Evolutionary conservation across 768 basidiomycete genomes (phyloP), one percentile per base, ranked within the genome.

Genomic region (Boletus insuetus): DNA sequence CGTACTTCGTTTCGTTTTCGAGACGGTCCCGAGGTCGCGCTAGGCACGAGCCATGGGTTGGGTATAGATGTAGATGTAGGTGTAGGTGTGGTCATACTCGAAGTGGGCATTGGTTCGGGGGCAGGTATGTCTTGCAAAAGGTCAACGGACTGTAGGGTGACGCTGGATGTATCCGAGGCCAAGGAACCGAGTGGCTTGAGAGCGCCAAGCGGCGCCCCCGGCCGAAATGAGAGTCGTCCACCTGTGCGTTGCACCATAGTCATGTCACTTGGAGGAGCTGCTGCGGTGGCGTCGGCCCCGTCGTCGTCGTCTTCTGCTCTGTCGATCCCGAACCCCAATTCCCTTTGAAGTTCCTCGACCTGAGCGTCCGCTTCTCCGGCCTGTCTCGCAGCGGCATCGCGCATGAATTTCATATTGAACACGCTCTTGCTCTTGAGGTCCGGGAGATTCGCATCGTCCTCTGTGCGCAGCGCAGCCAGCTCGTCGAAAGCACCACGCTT

Each of bases 361-460:
- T 84, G 79, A 53, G 78, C 78, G 54, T 86, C 77, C 1, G 82
- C 83, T 50, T 78, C 77, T 10, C 24, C 64, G 69, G 75, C 61
- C 80, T 86, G 81, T 59, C 91, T 78, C 6, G 82, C 82, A 75
- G 89, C 85, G 0, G 93, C 95, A 44, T 94, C 88, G 70, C 89
- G 87, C 96, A 99, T 99, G 73, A 98, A 99, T 74, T 97, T 98
- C 97, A 98, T 98, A 59, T 84, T 81, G 68, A 97, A 89, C 11
- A 98, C 80, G 56, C 89, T 83, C 72, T 87, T 89, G 46, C 77
- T 82, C 64, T 74, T 72, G 44, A 59, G 54, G 14, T 59, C 66
- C 14, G 53, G 43, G 8, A 52, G 61, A 31, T 62, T 65, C 3
- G 57, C 67, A 13, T 69, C 69, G 11, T 70, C 77, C 34, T 77